These are phyloP conservation scores for Neonectria neomacrospora DNA, from an alignment of 2,329 filamentous ascomycete species.

Conservation along the genomic window DNA sequence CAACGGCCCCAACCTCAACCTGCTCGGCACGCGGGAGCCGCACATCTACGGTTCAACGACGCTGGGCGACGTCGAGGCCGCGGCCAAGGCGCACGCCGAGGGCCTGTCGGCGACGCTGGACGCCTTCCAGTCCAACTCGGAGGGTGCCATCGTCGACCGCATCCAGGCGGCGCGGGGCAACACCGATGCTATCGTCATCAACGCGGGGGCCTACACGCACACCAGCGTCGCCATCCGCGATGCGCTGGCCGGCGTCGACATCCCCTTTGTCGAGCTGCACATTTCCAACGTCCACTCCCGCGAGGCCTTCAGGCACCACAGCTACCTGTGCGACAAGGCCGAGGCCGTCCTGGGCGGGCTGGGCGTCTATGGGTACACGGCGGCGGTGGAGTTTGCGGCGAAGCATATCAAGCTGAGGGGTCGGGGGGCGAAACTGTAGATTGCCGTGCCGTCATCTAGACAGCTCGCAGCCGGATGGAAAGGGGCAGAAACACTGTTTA, in stretches of 20 bases:
- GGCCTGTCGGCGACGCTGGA: conserved; percentile 61
- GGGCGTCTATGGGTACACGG: conserved; percentile 70
- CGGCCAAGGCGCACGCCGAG: conserved; percentile 61
- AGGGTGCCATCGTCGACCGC: conserved; percentile 78
- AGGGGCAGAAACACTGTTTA: no score
- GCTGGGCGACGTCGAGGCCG: conserved; percentile 67
- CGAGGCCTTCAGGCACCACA: conserved; percentile 75
- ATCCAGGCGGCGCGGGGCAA: conserved; percentile 72
- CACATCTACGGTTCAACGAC: conserved; percentile 78
- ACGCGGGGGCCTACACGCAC: conserved; percentile 80
- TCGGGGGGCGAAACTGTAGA: conserved; percentile 19
- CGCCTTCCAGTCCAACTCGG: conserved; percentile 80
- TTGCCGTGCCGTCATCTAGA: no score
- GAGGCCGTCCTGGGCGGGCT: conserved; percentile 78
- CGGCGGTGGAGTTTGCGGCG: conserved; percentile 65
- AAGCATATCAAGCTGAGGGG: conserved; percentile 58
- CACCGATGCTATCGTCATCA: conserved; percentile 77
- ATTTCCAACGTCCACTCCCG: conserved; percentile 79
- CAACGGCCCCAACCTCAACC: conserved; percentile 87
- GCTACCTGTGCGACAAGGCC: conserved; percentile 81
- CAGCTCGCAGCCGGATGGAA: no score
- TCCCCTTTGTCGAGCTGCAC: conserved; percentile 84
- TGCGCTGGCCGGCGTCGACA: conserved; percentile 73
- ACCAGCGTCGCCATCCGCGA: conserved; percentile 82
- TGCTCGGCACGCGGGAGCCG: conserved; percentile 80